A percentile compares a stretch with the other conserved stretches of the same genome.
Conservation (phyloP, 371 early-diverging fungal species). For the Chytridium lagenaria region DNA sequence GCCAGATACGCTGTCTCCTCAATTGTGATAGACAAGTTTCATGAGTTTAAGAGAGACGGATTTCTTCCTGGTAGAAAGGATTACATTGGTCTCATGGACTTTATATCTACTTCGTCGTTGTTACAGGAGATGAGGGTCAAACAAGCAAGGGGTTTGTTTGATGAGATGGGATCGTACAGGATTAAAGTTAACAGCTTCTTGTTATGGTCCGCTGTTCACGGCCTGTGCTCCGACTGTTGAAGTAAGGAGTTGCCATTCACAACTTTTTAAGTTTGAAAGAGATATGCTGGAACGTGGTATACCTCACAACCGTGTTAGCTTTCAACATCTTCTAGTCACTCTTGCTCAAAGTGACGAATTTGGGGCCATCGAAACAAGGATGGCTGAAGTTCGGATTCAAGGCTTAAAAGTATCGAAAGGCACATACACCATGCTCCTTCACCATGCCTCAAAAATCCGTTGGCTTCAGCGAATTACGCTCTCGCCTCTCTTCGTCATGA, state of each 20-base stretch:
- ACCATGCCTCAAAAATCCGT: background rate
- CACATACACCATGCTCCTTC: background rate
- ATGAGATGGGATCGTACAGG: background rate
- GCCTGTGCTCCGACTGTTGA: background rate
- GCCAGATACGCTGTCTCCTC: conserved; percentile 2
- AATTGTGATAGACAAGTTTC: background rate
- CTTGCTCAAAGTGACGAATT: background rate
- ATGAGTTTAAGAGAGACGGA: background rate
- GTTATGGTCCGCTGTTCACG: background rate
- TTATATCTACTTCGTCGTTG: background rate
- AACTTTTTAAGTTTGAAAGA: background rate
- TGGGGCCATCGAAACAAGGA: background rate
- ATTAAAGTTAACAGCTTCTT: background rate
- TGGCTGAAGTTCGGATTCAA: background rate
- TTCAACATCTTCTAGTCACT: background rate
- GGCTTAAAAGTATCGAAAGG: background rate
- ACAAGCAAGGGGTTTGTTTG: background rate
- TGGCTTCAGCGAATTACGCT: background rate
- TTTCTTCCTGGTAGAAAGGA: background rate
- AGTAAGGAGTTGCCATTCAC: background rate
- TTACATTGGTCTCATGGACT: background rate
- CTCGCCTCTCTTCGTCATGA: background rate
- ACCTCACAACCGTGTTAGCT: background rate
- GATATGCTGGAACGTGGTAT: conserved; percentile 1
- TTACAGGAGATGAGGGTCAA: background rate